A percentile compares a stretch with the other conserved stretches of the same genome.
These are phyloP conservation scores for Plasmodium sp. DNA, from an alignment of 169 alveolate species.

Conservation along the genomic window DNA sequence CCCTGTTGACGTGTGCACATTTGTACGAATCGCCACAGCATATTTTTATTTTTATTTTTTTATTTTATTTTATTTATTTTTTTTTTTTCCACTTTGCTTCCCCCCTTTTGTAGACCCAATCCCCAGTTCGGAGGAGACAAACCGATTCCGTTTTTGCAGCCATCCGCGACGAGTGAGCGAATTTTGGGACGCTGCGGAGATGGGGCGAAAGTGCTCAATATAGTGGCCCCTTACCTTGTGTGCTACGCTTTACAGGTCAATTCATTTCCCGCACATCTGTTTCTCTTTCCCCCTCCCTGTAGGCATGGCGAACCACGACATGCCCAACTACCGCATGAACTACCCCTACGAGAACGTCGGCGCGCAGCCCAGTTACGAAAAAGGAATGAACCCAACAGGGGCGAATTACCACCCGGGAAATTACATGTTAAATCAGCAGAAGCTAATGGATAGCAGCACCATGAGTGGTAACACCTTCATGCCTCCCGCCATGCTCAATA, in stretches of 20 bases:
- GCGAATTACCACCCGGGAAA: constrained; percentile 24
- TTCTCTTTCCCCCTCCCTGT: not conserved
- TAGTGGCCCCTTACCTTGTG: not conserved
- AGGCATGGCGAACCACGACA: constrained; percentile 7
- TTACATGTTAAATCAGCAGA: not conserved
- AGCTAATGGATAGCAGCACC: not conserved
- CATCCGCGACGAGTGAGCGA: constrained; percentile 17
- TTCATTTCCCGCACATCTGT: not conserved
- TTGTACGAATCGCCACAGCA: not conserved
- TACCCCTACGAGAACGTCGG: not conserved
- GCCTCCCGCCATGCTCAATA: not conserved
- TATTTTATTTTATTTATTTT: not conserved
- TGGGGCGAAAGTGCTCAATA: not conserved
- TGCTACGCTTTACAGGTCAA: not conserved
- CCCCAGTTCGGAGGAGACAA: constrained; percentile 66
- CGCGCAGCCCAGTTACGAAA: not conserved
- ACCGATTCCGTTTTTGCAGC: constrained; percentile 29
- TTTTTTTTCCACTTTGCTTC: not conserved
- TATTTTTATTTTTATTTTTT: not conserved
- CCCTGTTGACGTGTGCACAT: not conserved
- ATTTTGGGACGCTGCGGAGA: not conserved
- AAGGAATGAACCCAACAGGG: not conserved
- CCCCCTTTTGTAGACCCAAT: constrained; percentile 29
- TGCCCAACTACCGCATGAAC: constrained; percentile 22
- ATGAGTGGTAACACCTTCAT: not conserved